Percentiles rank a stretch among this genome's conserved stretches.
Conservation (phyloP, 306 rosid genomes). For the Cajanus cajan region DNA sequence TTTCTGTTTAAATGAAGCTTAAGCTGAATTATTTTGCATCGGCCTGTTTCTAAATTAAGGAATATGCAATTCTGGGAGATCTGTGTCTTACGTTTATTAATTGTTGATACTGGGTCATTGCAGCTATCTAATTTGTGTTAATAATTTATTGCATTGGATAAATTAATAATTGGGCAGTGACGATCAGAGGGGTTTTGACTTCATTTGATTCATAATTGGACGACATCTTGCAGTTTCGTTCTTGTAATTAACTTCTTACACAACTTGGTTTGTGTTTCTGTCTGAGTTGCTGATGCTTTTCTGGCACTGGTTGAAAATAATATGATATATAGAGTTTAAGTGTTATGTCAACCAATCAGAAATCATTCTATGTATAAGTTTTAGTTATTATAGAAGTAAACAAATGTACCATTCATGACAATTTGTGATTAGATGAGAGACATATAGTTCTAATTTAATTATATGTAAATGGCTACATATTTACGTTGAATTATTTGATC, state of each 20-base stretch:
- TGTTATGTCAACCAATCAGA: not conserved
- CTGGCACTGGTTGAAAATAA: not conserved
- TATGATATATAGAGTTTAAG: not conserved
- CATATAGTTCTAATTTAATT: not conserved
- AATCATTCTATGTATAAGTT: not conserved
- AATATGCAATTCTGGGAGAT: constrained; percentile 16
- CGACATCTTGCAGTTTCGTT: not conserved
- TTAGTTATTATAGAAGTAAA: not conserved
- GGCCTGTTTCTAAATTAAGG: constrained; percentile 5
- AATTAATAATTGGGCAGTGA: not conserved
- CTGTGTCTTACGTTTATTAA: constrained; percentile 8
- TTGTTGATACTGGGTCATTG: constrained; percentile 13
- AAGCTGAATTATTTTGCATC: constrained; percentile 5
- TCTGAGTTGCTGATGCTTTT: not conserved
- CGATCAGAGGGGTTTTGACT: constrained; percentile 18
- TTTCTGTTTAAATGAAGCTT: not conserved
- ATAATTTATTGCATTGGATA: constrained; percentile 6
- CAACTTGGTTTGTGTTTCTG: not conserved
- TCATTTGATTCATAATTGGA: constrained; percentile 11
- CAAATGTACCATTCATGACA: too few relatives aligned
- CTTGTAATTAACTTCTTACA: not conserved
- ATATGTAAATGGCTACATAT: not conserved
- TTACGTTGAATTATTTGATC: not conserved
- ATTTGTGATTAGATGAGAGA: not conserved
- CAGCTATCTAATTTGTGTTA: constrained; percentile 6